Percentiles rank a stretch among this genome's conserved stretches.
Evolutionary conservation across 1,284 basidiomycete genomes (phyloP).

Genomic region (Porodaedalea pini): DNA sequence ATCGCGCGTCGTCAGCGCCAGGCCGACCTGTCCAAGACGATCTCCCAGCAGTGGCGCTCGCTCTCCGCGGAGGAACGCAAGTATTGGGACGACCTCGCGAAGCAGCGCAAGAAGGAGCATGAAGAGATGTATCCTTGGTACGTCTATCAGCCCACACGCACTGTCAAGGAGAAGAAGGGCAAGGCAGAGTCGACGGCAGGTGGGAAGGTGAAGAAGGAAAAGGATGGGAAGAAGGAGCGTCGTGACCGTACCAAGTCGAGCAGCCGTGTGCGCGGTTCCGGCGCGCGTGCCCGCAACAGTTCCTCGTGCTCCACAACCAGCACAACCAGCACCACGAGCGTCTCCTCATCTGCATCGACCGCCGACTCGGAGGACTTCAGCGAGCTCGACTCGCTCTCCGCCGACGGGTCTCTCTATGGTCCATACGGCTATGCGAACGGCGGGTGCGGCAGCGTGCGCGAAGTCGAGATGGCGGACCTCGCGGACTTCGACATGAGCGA

Average conservation of each 20-base stretch:
- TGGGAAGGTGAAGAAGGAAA: conserved; percentile 9
- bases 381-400: conserved; percentile 12
- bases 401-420: background rate
- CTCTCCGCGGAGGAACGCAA: conserved; percentile 56
- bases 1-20: conserved; percentile 43
- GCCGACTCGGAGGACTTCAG: conserved; percentile 12
- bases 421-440: background rate
- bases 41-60: conserved; percentile 71
- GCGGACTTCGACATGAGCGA: conserved; percentile 15
- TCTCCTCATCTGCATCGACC: conserved; percentile 3
- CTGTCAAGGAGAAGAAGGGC: conserved; percentile 9
- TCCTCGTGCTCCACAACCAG: conserved; percentile 11
- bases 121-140: conserved; percentile 67
- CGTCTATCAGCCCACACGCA: conserved; percentile 66
- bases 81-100: conserved; percentile 59
- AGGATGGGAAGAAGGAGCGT: conserved; percentile 11
- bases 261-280: conserved; percentile 6
- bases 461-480: conserved; percentile 6
- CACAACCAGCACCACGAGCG: conserved; percentile 9
- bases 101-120: conserved; percentile 57
- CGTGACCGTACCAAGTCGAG: conserved; percentile 10
- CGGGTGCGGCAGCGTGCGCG: background rate
- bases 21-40: conserved; percentile 69
- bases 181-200: conserved; percentile 1
- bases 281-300: conserved; percentile 2